These are phyloP conservation scores for Phaffia tasmanica DNA, from an alignment of 768 basidiomycete species.

Conservation along the genomic window DNA sequence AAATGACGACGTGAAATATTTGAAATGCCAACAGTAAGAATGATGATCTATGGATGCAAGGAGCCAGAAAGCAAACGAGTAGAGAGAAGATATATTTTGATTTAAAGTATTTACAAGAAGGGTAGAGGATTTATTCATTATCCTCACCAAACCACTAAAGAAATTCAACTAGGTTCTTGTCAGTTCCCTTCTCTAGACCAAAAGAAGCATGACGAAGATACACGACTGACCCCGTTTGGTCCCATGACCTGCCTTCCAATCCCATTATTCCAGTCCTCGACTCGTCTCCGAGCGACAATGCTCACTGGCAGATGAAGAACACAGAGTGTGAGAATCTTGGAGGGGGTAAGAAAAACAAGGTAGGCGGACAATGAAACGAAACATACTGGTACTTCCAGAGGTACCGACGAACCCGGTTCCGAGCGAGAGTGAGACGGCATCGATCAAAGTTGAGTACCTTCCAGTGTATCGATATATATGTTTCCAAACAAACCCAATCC, in stretches of 20 bases:
- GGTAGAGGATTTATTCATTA: too few relatives aligned
- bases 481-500: too few relatives aligned
- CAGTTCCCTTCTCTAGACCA: too few relatives aligned
- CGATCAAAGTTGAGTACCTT: conserved; percentile 28
- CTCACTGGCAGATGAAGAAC: conserved; percentile 18
- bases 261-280: conserved; percentile 28
- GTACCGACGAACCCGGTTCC: conserved; percentile 27
- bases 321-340: background rate
- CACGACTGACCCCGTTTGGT: background rate
- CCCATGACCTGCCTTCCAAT: conserved; percentile 23
- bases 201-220: too few relatives aligned
- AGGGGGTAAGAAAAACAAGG: background rate
- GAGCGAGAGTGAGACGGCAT: conserved; percentile 24
- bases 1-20: too few relatives aligned
- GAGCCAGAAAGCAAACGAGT: too few relatives aligned
- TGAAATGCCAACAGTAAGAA: too few relatives aligned
- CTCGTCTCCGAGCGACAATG: conserved; percentile 26
- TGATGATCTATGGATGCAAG: too few relatives aligned
- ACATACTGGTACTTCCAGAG: conserved; percentile 26
- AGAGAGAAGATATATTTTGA: too few relatives aligned
- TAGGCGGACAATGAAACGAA: background rate
- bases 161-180: too few relatives aligned
- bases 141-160: too few relatives aligned
- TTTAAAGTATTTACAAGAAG: too few relatives aligned
- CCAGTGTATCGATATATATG: background rate